These are phyloP conservation scores for Delonix regia DNA, from an alignment of 306 rosid genomes.

Conservation along the genomic window DNA sequence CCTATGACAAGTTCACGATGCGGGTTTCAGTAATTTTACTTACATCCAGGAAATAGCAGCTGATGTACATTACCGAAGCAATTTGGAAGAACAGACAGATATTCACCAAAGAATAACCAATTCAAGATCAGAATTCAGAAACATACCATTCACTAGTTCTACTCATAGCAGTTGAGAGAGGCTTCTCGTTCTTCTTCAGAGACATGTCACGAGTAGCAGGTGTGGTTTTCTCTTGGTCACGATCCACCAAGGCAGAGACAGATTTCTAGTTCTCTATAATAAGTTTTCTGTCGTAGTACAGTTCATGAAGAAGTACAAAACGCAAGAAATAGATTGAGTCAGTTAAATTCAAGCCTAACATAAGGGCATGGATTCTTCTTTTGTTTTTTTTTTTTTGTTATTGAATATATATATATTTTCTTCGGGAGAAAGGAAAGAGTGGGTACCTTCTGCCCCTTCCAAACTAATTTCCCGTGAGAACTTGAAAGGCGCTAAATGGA, in stretches of 20 bases:
- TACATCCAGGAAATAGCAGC: slow-evolving; percentile 21
- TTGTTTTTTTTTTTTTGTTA: background rate
- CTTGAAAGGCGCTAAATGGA: slow-evolving; percentile 34
- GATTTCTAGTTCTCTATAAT: slow-evolving; percentile 39
- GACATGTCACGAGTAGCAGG: slow-evolving; percentile 56
- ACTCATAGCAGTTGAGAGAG: slow-evolving; percentile 81
- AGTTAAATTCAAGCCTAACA: background rate
- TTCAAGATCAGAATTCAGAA: slow-evolving; percentile 3
- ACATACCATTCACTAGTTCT: slow-evolving; percentile 95
- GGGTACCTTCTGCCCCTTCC: background rate
- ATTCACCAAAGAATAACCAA: background rate
- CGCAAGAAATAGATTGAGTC: background rate
- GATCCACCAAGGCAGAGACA: slow-evolving; percentile 64
- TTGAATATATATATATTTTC: no score
- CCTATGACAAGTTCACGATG: slow-evolving; percentile 58
- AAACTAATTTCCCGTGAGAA: slow-evolving; percentile 4
- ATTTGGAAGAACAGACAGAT: background rate
- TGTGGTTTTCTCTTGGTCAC: slow-evolving; percentile 47
- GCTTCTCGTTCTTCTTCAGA: slow-evolving; percentile 71
- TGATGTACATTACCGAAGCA: slow-evolving; percentile 23
- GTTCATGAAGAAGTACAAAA: background rate
- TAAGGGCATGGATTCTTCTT: background rate
- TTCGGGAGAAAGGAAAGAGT: background rate
- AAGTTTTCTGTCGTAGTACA: background rate
- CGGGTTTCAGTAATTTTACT: slow-evolving; percentile 4